A percentile compares a stretch with the other conserved stretches of the same genome.
These are phyloP conservation scores for Talaromyces liani DNA, from an alignment of 495 filamentous ascomycete genomes.

Conservation along the genomic window DNA sequence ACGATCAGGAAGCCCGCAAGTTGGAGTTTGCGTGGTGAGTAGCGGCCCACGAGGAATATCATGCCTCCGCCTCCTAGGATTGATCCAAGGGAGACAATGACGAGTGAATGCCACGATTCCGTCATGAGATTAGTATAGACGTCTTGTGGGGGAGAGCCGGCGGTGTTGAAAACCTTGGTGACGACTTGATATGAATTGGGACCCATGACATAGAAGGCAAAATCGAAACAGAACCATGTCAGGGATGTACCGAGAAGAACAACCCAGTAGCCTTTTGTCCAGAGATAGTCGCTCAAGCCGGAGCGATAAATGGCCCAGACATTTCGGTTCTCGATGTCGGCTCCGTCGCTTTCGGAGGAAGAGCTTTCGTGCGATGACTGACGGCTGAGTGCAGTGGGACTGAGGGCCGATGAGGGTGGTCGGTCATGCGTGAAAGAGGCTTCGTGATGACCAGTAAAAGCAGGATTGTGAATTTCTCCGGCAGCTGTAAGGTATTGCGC, in stretches of 20 bases:
- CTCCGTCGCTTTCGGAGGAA: not conserved
- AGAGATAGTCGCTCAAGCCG: conserved; percentile 21
- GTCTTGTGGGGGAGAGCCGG: conserved; percentile 13
- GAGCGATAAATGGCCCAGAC: conserved; percentile 11
- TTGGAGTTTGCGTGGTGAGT: conserved; percentile 40
- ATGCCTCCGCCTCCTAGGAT: conserved; percentile 38
- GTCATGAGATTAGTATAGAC: conserved; percentile 33
- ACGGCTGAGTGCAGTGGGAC: conserved; percentile 2
- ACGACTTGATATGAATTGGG: conserved; percentile 34
- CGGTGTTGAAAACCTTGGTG: conserved; percentile 27
- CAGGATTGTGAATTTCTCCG: not conserved
- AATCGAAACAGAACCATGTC: conserved; percentile 33
- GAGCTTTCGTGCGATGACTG: conserved; percentile 5
- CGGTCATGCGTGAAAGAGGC: not conserved
- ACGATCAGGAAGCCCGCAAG: conserved; percentile 42
- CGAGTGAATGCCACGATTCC: conserved; percentile 28
- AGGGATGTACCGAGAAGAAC: conserved; percentile 30
- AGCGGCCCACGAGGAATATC: conserved; percentile 35
- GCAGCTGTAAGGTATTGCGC: not conserved
- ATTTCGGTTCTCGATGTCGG: conserved; percentile 9
- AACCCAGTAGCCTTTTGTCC: conserved; percentile 23
- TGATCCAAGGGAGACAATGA: conserved; percentile 40
- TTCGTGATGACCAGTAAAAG: not conserved
- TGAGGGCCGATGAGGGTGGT: not conserved
- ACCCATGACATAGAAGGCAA: conserved; percentile 36